Evolutionary conservation across 2,329 filamentous ascomycete species (phyloP).

Genomic region (Neurospora sp.): DNA sequence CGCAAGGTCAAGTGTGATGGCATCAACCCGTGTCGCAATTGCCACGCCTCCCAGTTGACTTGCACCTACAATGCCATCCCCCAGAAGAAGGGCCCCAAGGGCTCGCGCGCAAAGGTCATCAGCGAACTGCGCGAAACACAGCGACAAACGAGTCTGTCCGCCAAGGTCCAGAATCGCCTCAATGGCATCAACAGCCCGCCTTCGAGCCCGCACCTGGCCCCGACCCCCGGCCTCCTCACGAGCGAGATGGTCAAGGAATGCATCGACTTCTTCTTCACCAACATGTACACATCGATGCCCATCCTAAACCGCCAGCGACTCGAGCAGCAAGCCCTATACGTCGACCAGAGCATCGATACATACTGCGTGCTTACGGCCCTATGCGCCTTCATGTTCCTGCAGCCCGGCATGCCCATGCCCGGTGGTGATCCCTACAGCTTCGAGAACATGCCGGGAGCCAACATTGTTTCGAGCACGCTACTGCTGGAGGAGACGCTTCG

Average conservation of each 20-base stretch:
- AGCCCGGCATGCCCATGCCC: conserved; percentile 56
- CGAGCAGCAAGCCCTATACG: conserved; percentile 47
- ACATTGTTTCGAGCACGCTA: conserved; percentile 53
- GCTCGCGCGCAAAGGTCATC: conserved; percentile 64
- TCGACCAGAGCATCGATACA: conserved; percentile 51
- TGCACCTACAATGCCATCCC: conserved; percentile 69
- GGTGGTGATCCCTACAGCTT: conserved; percentile 42
- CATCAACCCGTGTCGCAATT: conserved; percentile 61
- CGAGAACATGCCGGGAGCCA: conserved; percentile 47
- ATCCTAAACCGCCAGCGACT: conserved; percentile 49
- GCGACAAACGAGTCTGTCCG: conserved; percentile 52
- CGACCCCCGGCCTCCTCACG: conserved; percentile 51
- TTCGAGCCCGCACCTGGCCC: conserved; percentile 36
- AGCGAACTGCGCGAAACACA: conserved; percentile 62
- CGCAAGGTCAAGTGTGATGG: conserved; percentile 68
- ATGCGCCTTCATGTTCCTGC: conserved; percentile 58
- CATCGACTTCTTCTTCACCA: conserved; percentile 57
- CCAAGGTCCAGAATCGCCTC: conserved; percentile 50
- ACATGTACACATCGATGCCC: conserved; percentile 55
- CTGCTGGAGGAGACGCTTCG: conserved; percentile 57
- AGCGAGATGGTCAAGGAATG: conserved; percentile 55
- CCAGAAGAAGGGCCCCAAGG: conserved; percentile 68
- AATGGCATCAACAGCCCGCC: conserved; percentile 43
- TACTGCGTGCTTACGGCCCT: conserved; percentile 57
- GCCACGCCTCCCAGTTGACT: conserved; percentile 52